A percentile compares a stretch with the other conserved stretches of the same genome.
Conservation (phyloP, 768 basidiomycete genomes). For the Melanogaster broomeanus region DNA sequence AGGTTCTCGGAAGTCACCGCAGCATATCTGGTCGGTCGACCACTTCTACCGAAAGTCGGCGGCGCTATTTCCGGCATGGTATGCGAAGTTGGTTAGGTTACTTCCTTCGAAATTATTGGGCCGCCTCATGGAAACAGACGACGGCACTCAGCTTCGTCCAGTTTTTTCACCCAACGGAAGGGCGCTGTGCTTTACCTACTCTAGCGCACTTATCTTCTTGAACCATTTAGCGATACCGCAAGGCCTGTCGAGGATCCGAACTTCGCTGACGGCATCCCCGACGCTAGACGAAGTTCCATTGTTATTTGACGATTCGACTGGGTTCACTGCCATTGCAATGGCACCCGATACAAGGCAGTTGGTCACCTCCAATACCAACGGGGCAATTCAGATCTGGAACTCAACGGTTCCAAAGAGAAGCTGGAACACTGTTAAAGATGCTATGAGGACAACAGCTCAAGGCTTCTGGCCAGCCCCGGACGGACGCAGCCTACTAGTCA, state of each 20-base stretch:
- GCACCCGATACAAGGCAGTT: conserved; percentile 8
- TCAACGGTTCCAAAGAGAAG: neutral
- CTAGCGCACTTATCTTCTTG: conserved; percentile 2
- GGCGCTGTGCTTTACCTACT: conserved; percentile 1
- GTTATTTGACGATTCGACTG: neutral
- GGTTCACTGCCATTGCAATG: conserved; percentile 7
- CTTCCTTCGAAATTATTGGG: conserved; percentile 6
- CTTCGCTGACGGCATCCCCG: neutral
- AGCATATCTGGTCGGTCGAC: conserved; percentile 15
- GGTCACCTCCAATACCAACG: conserved; percentile 6
- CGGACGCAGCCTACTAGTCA: conserved; percentile 11
- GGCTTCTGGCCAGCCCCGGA: conserved; percentile 14
- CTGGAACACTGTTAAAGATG: conserved; percentile 6
- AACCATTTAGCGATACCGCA: neutral
- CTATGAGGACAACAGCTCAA: neutral
- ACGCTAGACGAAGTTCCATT: conserved; percentile 11
- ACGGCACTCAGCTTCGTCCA: conserved; percentile 3
- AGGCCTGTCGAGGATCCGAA: conserved; percentile 5
- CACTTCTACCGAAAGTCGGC: conserved; percentile 6
- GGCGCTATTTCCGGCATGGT: conserved; percentile 15
- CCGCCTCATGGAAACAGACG: conserved; percentile 6
- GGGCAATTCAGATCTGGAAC: conserved; percentile 15
- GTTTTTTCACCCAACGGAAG: conserved; percentile 11
- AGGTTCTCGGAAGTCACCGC: conserved; percentile 6
- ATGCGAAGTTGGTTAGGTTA: conserved; percentile 8